phyloP scores from a whole-genome alignment of 306 rosid species.

The Cicer bijugum region DNA sequence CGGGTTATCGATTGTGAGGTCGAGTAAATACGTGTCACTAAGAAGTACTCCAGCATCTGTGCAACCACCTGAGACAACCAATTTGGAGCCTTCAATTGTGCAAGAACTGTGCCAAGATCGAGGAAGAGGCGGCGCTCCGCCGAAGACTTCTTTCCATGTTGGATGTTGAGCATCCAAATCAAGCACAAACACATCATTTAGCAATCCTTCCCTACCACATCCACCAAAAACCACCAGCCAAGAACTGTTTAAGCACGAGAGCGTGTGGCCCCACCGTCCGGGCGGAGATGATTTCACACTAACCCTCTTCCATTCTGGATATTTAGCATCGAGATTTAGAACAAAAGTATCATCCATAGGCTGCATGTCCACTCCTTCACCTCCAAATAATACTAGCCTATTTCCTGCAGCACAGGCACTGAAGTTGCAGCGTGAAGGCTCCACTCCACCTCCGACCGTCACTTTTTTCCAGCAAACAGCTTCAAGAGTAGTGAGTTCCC shows the following conservation, averaged over 20 bases:
- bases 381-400: constrained; percentile 92
- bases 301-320: constrained; percentile 86
- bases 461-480: constrained; percentile 94
- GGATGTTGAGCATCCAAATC: constrained; percentile 98
- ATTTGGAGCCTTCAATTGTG: constrained; percentile 88
- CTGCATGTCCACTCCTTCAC: constrained; percentile 97
- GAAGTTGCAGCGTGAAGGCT: constrained; percentile 97
- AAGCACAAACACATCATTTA: constrained; percentile 90
- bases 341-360: constrained; percentile 98
- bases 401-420: constrained; percentile 98
- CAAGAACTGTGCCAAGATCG: constrained; percentile 99
- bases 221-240: constrained; percentile 96
- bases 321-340: constrained; percentile 86
- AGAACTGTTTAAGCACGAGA: constrained; percentile 84
- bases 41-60: constrained; percentile 92
- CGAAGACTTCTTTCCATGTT: constrained; percentile 87
- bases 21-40: constrained; percentile 81
- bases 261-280: constrained; percentile 98
- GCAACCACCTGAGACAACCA: constrained; percentile 96
- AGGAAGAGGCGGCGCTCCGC: constrained; percentile 90
- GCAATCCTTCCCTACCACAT: constrained; percentile 89
- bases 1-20: constrained; percentile 74
- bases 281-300: constrained; percentile 96
- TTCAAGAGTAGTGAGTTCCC: constrained; percentile 94
- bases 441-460: constrained; percentile 87